phyloP scores from a whole-genome alignment of 257 asterid species.

The Solanum stenotomum region DNA sequence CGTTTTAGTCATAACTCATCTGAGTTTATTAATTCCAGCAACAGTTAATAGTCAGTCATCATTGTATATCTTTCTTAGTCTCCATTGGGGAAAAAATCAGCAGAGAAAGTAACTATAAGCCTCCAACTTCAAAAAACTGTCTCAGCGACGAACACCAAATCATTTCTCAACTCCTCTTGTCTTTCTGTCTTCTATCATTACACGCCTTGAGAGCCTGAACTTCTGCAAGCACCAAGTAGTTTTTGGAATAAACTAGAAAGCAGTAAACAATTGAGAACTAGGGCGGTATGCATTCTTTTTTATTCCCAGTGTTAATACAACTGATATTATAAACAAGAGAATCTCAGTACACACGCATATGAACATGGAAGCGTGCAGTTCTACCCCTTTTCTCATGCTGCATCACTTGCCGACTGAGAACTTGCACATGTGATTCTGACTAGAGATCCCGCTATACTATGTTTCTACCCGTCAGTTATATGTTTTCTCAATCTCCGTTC shows the following conservation, averaged over 20 bases:
- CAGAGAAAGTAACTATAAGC: background rate
- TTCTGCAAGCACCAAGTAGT: conserved; percentile 27
- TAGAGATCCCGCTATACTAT: background rate
- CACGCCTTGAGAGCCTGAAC: conserved; percentile 69
- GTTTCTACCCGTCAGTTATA: background rate
- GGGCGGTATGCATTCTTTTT: background rate
- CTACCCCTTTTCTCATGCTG: background rate
- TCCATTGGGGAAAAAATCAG: background rate
- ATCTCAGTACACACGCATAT: background rate
- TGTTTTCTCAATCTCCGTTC: background rate
- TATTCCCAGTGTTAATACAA: background rate
- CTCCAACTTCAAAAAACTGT: background rate
- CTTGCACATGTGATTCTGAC: background rate
- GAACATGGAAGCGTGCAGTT: background rate
- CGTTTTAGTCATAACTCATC: background rate
- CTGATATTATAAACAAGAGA: background rate
- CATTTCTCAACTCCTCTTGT: conserved; percentile 4
- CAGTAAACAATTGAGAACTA: background rate
- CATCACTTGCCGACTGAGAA: background rate
- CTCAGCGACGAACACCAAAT: background rate
- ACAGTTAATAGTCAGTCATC: background rate
- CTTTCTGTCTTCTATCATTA: conserved; percentile 40
- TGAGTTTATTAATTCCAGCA: background rate
- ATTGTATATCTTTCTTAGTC: background rate
- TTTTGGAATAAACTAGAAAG: background rate